Conservation (phyloP, 768 basidiomycete species). For the Lentinula sp. region DNA sequence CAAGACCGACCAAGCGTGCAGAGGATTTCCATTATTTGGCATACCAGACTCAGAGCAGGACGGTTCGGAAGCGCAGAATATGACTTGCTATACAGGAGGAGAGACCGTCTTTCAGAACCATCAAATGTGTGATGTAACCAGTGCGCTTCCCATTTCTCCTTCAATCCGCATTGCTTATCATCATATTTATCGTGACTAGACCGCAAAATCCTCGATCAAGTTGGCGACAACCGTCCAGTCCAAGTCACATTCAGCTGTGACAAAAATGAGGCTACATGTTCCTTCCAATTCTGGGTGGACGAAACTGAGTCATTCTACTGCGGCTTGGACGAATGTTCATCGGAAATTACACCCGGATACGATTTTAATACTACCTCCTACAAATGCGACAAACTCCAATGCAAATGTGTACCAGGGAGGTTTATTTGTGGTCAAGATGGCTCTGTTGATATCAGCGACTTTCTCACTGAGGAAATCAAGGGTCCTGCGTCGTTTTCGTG, state of each 20-base stretch:
- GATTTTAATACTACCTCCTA: conserved; percentile 72
- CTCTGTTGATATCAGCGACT: conserved; percentile 93
- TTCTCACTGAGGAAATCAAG: conserved; percentile 81
- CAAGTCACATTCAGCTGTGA: conserved; percentile 97
- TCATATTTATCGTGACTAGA: conserved; percentile 38
- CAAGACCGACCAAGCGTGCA: conserved; percentile 73
- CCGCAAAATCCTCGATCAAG: conserved; percentile 90
- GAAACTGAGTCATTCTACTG: conserved; percentile 96
- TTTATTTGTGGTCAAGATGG: conserved; percentile 97
- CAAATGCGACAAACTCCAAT: conserved; percentile 77
- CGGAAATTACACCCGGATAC: conserved; percentile 40
- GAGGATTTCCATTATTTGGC: conserved; percentile 64
- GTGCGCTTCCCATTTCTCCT: conserved; percentile 38
- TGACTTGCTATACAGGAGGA: conserved; percentile 94
- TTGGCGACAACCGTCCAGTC: conserved; percentile 81
- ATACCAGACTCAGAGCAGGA: conserved; percentile 33
- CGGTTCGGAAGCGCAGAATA: conserved; percentile 39
- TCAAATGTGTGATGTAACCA: conserved; percentile 98
- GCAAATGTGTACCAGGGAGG: conserved; percentile 87
- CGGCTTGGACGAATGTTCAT: conserved; percentile 65
- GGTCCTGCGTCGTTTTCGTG: conserved; percentile 90
- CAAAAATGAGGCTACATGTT: conserved; percentile 53
- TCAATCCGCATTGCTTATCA: not conserved
- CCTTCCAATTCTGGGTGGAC: conserved; percentile 98
- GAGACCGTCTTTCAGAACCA: conserved; percentile 92